A percentile compares a stretch with the other conserved stretches of the same genome.
Evolutionary conservation across 345 rosid species (phyloP).

Genomic region (Excoecaria cochinchinensis): DNA sequence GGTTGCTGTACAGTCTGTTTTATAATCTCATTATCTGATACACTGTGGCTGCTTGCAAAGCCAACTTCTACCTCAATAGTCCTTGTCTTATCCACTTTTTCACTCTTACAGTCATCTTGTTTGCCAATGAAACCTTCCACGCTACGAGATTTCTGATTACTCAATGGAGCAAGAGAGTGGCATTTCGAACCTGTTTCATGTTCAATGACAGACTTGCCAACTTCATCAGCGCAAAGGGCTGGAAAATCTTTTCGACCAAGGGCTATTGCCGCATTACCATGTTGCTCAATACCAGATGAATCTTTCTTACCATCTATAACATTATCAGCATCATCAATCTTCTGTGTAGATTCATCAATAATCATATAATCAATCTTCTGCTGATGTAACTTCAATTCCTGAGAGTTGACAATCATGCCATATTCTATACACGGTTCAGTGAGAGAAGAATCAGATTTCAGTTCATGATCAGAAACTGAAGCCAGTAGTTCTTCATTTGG

Average conservation of each 20-base stretch:
- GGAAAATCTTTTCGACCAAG: constrained; percentile 25
- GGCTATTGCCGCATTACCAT: constrained; percentile 22
- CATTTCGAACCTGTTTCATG: constrained; percentile 29
- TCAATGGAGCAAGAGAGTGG: constrained; percentile 3
- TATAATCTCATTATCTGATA: constrained; percentile 11
- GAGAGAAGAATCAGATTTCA: constrained; percentile 38
- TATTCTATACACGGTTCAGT: constrained; percentile 34
- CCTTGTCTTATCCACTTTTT: constrained; percentile 15
- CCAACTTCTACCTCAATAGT: constrained; percentile 30
- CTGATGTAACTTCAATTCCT: constrained; percentile 28
- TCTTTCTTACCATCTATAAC: constrained; percentile 32
- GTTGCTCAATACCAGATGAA: constrained; percentile 24
- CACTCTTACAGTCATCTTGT: constrained; percentile 14
- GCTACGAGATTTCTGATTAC: constrained; percentile 17
- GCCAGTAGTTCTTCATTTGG: constrained; percentile 32
- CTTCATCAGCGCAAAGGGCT: constrained; percentile 21
- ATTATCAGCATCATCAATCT: constrained; percentile 23
- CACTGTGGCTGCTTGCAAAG: constrained; percentile 18
- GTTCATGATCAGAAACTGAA: constrained; percentile 35
- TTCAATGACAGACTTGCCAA: constrained; percentile 26
- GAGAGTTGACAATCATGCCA: constrained; percentile 22
- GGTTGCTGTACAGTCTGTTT: constrained; percentile 17
- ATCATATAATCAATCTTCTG: constrained; percentile 22
- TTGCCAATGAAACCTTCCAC: constrained; percentile 13
- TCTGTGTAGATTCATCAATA: constrained; percentile 29